Base-by-base conservation (phyloP, 2,329 filamentous ascomycete genomes). In the Clonostachys chloroleuca region DNA sequence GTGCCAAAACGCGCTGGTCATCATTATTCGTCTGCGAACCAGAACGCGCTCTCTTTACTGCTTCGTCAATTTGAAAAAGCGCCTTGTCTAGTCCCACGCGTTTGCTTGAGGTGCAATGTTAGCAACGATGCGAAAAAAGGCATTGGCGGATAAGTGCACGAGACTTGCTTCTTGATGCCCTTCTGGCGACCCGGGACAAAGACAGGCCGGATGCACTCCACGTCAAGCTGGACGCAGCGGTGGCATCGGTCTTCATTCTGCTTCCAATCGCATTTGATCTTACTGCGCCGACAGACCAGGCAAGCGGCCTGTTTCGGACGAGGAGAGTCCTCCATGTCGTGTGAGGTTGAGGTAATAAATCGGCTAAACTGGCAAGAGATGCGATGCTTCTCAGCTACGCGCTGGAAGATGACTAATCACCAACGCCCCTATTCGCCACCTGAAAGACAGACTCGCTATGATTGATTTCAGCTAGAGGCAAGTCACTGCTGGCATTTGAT, bases 151-250 rank as follows among this genome's bases (percentile, higher is more conserved):
- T 30, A 30, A 30, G 24, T 30, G 24, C 24, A 30, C 24, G 24
- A 7, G 42, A 54, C 72, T 65, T 65, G 86, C 86, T 89, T 89
- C 63, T 89, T 89, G 50, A 89, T 85, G 18, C 86, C 86, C 59
- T 89, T 89, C 58, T 87, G 84, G 44, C 86, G 73, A 8, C 86
- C 86, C 5, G 87, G 77, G 51, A 88, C 84, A 58, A 88, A 87
- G n/a, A 78, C 78, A n/a, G 78, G 85, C 3, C 87, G 80, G 6
- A 87, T 69, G 59, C 86, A 89, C 49, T 87, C 81, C 13, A 68
- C 60, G 34, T 76, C 72, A 8, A 77, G 67, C 56, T 81, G 75
- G 46, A 72, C 67, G 60, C 84, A 87, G 61, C 81, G 75, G 53
- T 81, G 81, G 60, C 84, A 87, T 24, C 73, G 69, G 17, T 67